Conservation (phyloP, 306 rosid species). For the Corylus avellana region DNA sequence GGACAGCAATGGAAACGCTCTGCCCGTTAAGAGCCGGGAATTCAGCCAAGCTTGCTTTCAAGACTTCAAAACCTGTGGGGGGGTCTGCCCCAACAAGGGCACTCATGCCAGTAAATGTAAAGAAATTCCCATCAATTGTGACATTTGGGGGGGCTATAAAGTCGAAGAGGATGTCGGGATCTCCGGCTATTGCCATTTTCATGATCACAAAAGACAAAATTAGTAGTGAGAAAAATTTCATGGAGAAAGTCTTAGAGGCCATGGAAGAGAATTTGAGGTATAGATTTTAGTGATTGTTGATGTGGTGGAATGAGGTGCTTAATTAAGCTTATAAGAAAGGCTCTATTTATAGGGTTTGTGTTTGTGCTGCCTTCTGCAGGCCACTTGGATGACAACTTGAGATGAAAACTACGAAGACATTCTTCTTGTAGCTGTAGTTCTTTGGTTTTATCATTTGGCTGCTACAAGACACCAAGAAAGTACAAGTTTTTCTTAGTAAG, state of each 20-base stretch:
- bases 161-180: slow-evolving; percentile 48
- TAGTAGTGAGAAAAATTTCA: slow-evolving; percentile 29
- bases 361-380: neutral
- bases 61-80: slow-evolving; percentile 31
- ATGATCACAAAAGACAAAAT: slow-evolving; percentile 21
- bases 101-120: slow-evolving; percentile 49
- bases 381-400: neutral
- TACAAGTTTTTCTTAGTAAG: too few relatives aligned
- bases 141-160: slow-evolving; percentile 31
- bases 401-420: neutral
- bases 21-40: slow-evolving; percentile 59
- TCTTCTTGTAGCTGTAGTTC: neutral
- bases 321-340: neutral
- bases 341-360: neutral
- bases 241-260: neutral
- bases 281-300: neutral
- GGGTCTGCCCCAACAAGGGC: neutral
- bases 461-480: neutral
- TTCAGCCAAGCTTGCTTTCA: slow-evolving; percentile 40
- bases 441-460: neutral
- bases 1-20: slow-evolving; percentile 56
- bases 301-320: neutral
- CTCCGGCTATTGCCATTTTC: slow-evolving; percentile 34
- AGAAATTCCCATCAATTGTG: slow-evolving; percentile 35
- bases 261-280: neutral